Base-by-base conservation (phyloP, 495 filamentous ascomycete genomes). In the Neurospora discreta region DNA sequence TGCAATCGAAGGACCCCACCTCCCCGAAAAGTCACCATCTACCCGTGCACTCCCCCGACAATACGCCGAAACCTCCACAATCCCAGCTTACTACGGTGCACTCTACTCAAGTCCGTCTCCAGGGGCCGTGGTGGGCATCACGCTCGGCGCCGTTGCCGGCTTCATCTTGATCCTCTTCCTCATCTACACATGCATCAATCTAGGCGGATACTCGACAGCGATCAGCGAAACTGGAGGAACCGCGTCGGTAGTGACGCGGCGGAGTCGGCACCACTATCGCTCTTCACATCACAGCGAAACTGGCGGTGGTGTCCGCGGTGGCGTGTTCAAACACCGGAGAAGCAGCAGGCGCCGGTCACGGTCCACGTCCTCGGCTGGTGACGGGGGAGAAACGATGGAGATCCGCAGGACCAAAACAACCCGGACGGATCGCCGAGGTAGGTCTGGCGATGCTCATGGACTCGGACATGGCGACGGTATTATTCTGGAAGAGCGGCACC, bases 111-210 rank as follows among this genome's bases (percentile, higher is more conserved):
- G 90, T 13, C 92, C 90, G 0, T 30, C 83, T 5, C 85, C 94
- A 0, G 94, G 93, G 42, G 87, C 88, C 23, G 87, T 97, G n/a
- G 93, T 85, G 16, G 94, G 93, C 73, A 95, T 96, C 70, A 88
- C 93, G 33, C 87, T 97, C 40, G 94, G 94, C 74, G 86, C 87
- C 68, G 89, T 97, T n/a, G 87, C 83, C n/a, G 93, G 91, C 70
- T 94, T 97, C 82, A 76, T 95, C 18, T 83, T 97, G 3, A 70
- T 94, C 39, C 84, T 95, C 42, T 93, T 88, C 84, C 84, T 95
- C 0, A 78, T 96, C 75, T 94, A 91, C 81, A 87, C 87, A 30
- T 88, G 86, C 71, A 80, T 93, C 74, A 85, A 85, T 75, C 80
- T 87, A n/a, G 84, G 85, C 26, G 52, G 52, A 6, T 74, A 76